Percentiles rank a stretch among this genome's conserved stretches.
Evolutionary conservation across 2,329 filamentous ascomycete species (phyloP).

Genomic region (Tolypocladium tropicale): DNA sequence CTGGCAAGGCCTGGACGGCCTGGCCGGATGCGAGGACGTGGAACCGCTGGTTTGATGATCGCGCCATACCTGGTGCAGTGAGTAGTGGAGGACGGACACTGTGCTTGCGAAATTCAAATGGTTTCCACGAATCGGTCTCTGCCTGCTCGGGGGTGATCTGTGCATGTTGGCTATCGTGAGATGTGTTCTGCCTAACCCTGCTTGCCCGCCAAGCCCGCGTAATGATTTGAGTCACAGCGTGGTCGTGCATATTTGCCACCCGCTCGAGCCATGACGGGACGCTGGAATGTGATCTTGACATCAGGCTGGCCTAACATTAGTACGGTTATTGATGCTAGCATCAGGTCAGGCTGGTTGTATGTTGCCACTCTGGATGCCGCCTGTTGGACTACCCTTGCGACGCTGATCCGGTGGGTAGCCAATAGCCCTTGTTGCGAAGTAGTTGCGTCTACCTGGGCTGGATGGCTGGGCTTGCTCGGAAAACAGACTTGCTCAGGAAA

Average conservation of each 20-base stretch:
- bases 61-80: slow-evolving; percentile 49
- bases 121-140: slow-evolving; percentile 31
- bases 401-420: too few relatives aligned
- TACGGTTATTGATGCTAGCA: too few relatives aligned
- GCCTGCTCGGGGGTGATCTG: background rate
- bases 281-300: background rate
- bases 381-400: background rate
- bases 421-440: too few relatives aligned
- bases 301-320: too few relatives aligned
- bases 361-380: too few relatives aligned
- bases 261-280: background rate
- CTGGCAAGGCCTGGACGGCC: slow-evolving; percentile 25
- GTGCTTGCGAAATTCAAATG: slow-evolving; percentile 51
- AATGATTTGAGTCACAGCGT: background rate
- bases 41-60: slow-evolving; percentile 51
- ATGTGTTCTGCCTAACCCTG: too few relatives aligned
- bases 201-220: background rate
- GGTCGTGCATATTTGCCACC: background rate
- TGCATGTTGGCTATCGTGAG: background rate
- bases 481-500: too few relatives aligned
- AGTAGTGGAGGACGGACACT: slow-evolving; percentile 35
- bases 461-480: too few relatives aligned
- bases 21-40: slow-evolving; percentile 47
- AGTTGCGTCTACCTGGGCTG: too few relatives aligned
- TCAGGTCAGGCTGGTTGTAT: too few relatives aligned